A percentile compares a stretch with the other conserved stretches of the same genome.
These are phyloP conservation scores for Fremontodendron californicum DNA, from an alignment of 345 rosid genomes.

Conservation along the genomic window DNA sequence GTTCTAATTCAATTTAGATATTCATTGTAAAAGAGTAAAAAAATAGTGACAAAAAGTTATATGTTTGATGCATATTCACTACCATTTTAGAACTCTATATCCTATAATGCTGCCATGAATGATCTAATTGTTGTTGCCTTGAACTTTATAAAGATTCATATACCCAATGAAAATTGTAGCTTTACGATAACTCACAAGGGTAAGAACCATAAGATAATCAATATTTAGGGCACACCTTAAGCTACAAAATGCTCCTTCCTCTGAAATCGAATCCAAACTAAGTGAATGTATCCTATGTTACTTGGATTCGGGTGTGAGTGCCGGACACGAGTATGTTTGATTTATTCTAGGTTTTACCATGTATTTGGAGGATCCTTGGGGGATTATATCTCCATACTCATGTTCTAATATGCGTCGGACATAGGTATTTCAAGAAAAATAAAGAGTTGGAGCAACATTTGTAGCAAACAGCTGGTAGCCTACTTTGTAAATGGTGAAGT, in stretches of 20 bases:
- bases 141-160: background rate
- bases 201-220: background rate
- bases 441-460: no score
- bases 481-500: background rate
- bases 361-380: no score
- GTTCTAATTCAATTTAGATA: background rate
- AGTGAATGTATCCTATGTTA: no score
- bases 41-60: background rate
- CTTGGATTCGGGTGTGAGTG: no score
- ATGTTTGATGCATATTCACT: background rate
- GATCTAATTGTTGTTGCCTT: background rate
- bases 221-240: background rate
- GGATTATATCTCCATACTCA: no score
- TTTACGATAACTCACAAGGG: background rate
- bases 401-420: no score
- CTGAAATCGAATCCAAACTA: background rate
- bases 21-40: background rate
- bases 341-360: no score
- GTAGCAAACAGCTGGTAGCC: background rate
- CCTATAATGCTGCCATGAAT: background rate
- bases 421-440: no score
- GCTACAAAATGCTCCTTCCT: background rate
- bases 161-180: background rate
- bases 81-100: background rate
- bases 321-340: no score